A percentile compares a stretch with the other conserved stretches of the same genome.
Conservation (phyloP, 768 basidiomycete genomes). For the Agaricus blazei region DNA sequence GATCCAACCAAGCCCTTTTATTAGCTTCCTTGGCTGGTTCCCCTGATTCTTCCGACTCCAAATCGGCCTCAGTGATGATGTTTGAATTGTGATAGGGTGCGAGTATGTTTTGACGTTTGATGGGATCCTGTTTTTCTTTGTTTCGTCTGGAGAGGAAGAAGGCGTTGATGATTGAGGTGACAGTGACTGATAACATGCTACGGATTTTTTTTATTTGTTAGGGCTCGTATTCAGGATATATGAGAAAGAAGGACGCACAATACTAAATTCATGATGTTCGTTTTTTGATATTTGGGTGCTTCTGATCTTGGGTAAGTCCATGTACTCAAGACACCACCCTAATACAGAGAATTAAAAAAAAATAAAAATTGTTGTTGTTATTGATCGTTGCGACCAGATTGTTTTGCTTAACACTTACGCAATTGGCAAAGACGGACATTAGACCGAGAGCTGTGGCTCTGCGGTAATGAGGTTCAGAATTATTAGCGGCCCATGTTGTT, state of each 20-base stretch:
- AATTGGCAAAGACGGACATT: slow-evolving; percentile 35
- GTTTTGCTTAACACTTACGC: neutral
- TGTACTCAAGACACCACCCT: slow-evolving; percentile 10
- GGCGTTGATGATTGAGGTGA: slow-evolving; percentile 20
- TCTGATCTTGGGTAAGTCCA: slow-evolving; percentile 6
- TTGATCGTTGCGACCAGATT: neutral
- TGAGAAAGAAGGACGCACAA: neutral
- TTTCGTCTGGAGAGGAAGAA: slow-evolving; percentile 23
- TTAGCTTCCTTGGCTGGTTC: neutral
- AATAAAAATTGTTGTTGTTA: neutral
- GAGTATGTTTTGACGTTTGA: slow-evolving; percentile 23
- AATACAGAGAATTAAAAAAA: neutral
- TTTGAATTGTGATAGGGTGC: slow-evolving; percentile 18
- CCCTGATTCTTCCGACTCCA: slow-evolving; percentile 6
- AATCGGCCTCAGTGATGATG: neutral
- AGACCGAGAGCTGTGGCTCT: slow-evolving; percentile 45
- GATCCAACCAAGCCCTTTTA: slow-evolving; percentile 5
- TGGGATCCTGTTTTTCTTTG: slow-evolving; percentile 16
- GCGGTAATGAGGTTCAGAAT: slow-evolving; percentile 40
- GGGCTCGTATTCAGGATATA: neutral
- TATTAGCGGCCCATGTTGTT: slow-evolving; percentile 46
- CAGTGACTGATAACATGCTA: slow-evolving; percentile 14
- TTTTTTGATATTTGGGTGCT: slow-evolving; percentile 7
- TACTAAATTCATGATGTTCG: slow-evolving; percentile 4
- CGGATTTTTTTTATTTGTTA: too few species aligned